These are phyloP conservation scores for Daldinia decipiens DNA, from an alignment of 495 filamentous ascomycete genomes.

Conservation along the genomic window DNA sequence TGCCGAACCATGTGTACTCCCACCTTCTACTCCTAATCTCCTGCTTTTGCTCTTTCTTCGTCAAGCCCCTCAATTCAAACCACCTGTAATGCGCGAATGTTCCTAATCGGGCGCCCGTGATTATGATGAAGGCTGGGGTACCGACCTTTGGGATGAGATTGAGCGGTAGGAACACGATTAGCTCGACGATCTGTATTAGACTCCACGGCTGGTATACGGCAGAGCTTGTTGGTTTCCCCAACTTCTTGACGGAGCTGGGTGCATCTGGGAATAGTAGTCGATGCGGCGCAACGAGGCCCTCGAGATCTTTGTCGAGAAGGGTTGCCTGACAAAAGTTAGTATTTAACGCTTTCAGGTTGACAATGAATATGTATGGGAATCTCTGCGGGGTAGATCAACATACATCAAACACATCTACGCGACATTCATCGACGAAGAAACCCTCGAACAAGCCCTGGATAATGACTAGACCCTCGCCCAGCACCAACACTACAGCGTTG, in stretches of 20 bases:
- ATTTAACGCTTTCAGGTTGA: background rate
- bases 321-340: slow-evolving; percentile 49
- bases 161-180: slow-evolving; percentile 81
- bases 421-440: slow-evolving; percentile 82
- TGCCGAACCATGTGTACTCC: slow-evolving; percentile 70
- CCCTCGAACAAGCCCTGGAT: slow-evolving; percentile 81
- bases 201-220: slow-evolving; percentile 77
- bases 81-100: slow-evolving; percentile 73
- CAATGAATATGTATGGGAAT: background rate
- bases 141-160: slow-evolving; percentile 91
- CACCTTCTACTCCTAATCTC: slow-evolving; percentile 75
- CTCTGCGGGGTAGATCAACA: slow-evolving; percentile 48
- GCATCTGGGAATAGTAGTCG: slow-evolving; percentile 71
- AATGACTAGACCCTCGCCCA: slow-evolving; percentile 83
- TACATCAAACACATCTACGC: slow-evolving; percentile 94
- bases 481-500: slow-evolving; percentile 78
- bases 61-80: slow-evolving; percentile 82
- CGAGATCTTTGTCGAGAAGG: slow-evolving; percentile 61
- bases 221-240: slow-evolving; percentile 76
- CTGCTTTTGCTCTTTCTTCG: slow-evolving; percentile 67
- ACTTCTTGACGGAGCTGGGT: slow-evolving; percentile 71
- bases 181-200: slow-evolving; percentile 78
- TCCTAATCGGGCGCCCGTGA: slow-evolving; percentile 69
- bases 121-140: slow-evolving; percentile 77
- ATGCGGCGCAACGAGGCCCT: slow-evolving; percentile 72